A percentile compares a stretch with the other conserved stretches of the same genome.
Conservation (phyloP, 2,329 filamentous ascomycete species). For the Thermothelomyces thermophilus region DNA sequence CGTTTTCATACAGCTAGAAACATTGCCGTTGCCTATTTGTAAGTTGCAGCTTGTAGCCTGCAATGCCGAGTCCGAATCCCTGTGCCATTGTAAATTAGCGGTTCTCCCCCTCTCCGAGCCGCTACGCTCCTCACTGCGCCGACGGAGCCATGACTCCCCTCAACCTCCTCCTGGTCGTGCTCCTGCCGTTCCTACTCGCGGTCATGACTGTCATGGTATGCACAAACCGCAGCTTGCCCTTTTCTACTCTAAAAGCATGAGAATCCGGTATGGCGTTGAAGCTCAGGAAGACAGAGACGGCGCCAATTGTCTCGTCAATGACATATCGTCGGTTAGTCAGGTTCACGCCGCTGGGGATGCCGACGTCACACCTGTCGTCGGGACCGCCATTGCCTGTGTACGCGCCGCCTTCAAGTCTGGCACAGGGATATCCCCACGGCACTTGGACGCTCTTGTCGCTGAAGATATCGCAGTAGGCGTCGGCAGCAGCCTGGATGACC, state of each 20-base stretch:
- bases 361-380: slow-evolving; percentile 25
- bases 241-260: slow-evolving; percentile 28
- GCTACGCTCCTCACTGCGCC: too few species aligned
- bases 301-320: slow-evolving; percentile 28
- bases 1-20: too few species aligned
- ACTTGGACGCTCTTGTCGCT: slow-evolving; percentile 23
- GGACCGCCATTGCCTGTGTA: slow-evolving; percentile 24
- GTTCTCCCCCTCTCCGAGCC: too few species aligned
- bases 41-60: too few species aligned
- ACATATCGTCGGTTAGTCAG: slow-evolving; percentile 27
- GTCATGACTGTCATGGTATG: slow-evolving; percentile 26
- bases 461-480: slow-evolving; percentile 28
- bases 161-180: background rate
- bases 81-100: too few species aligned
- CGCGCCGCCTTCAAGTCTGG: slow-evolving; percentile 26
- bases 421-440: slow-evolving; percentile 26
- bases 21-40: too few species aligned
- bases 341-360: slow-evolving; percentile 24
- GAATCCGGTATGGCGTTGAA: slow-evolving; percentile 27
- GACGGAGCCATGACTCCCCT: background rate
- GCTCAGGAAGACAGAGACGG: slow-evolving; percentile 26
- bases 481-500: slow-evolving; percentile 27
- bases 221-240: slow-evolving; percentile 26
- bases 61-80: too few species aligned
- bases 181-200: slow-evolving; percentile 12